Percentiles rank a stretch among this genome's conserved stretches.
phyloP scores from a whole-genome alignment of 2,329 filamentous ascomycete genomes.

The Ophiostoma quercus region DNA sequence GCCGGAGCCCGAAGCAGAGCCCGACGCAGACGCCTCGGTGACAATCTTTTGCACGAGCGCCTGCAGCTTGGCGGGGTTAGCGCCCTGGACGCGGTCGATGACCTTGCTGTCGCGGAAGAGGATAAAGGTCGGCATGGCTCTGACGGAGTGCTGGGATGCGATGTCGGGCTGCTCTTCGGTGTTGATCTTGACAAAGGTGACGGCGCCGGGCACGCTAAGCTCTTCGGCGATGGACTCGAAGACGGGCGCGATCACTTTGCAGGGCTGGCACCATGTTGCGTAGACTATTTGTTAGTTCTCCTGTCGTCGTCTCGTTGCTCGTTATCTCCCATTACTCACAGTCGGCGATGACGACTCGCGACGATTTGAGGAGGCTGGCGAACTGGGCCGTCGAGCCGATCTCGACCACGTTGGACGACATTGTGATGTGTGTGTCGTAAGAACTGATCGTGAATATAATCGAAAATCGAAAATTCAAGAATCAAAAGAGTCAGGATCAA shows the following conservation, averaged over 20 bases:
- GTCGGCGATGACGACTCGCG: conserved; percentile 77
- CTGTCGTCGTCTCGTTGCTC: background rate
- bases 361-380: conserved; percentile 60
- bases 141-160: conserved; percentile 66
- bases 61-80: conserved; percentile 65
- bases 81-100: conserved; percentile 66
- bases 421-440: background rate
- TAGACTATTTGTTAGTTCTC: conserved; percentile 56
- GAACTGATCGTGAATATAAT: background rate
- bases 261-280: conserved; percentile 79
- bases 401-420: conserved; percentile 32
- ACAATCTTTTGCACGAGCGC: conserved; percentile 66
- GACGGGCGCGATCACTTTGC: conserved; percentile 74
- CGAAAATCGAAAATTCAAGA: background rate
- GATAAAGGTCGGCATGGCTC: conserved; percentile 83
- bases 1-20: conserved; percentile 40
- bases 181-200: conserved; percentile 71
- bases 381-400: conserved; percentile 57
- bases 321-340: conserved; percentile 54
- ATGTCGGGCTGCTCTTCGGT: conserved; percentile 64
- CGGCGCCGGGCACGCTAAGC: conserved; percentile 63
- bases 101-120: conserved; percentile 70
- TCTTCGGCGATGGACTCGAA: conserved; percentile 71
- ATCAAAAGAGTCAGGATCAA: background rate
- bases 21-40: conserved; percentile 52